Evolutionary conservation across 495 filamentous ascomycete species (phyloP).

Genomic region (Xylaria longipes): DNA sequence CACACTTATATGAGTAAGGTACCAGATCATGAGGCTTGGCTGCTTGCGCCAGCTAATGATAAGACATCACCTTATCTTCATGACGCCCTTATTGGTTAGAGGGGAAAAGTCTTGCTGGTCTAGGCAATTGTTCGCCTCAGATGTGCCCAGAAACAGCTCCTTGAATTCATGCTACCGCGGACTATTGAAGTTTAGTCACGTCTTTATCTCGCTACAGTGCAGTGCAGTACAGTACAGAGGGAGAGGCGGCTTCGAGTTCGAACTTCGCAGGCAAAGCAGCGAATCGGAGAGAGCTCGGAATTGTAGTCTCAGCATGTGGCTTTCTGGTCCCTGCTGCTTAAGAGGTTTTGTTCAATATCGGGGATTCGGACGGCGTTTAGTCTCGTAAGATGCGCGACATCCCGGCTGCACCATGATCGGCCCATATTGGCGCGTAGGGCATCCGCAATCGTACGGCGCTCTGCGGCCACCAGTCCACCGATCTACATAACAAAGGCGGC

Average conservation of each 20-base stretch:
- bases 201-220: neutral
- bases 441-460: constrained; percentile 13
- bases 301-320: too few species aligned
- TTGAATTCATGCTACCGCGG: neutral
- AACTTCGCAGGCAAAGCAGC: neutral
- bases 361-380: neutral
- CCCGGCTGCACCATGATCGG: constrained; percentile 4
- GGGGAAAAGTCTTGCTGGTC: neutral
- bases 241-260: neutral
- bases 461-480: neutral
- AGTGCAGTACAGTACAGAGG: neutral
- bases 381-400: constrained; percentile 5
- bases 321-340: too few species aligned
- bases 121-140: neutral
- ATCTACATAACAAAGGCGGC: neutral
- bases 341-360: neutral
- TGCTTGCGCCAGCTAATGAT: constrained; percentile 8
- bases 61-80: constrained; percentile 18
- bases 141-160: neutral
- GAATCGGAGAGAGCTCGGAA: too few species aligned
- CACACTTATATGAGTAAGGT: constrained; percentile 2
- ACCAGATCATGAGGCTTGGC: neutral
- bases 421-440: neutral
- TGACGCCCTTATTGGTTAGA: neutral
- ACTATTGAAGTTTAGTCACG: neutral